Conservation (phyloP, 805 yeast genomes). For the Starmerella geochares region DNA sequence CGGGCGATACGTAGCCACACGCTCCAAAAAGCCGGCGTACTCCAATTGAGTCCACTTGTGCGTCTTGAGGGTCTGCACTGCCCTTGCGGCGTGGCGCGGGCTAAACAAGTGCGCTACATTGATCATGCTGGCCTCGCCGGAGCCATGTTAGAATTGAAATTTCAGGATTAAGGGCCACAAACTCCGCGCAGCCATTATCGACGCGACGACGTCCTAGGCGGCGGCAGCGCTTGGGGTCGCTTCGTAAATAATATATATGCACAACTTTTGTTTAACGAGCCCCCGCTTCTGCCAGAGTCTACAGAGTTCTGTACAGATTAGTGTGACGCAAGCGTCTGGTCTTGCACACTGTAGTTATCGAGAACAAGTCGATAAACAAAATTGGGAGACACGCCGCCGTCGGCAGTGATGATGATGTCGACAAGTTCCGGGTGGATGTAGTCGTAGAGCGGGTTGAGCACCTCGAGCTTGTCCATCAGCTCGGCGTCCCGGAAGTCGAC, state of each 20-base stretch:
- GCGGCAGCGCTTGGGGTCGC: no score
- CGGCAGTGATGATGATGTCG: slow-evolving; percentile 86
- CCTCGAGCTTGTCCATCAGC: slow-evolving; percentile 62
- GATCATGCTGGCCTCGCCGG: background rate
- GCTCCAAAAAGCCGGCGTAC: slow-evolving; percentile 11
- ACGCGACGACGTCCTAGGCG: no score
- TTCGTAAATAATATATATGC: background rate
- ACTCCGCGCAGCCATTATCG: no score
- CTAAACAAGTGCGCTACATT: slow-evolving; percentile 9
- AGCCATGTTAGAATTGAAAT: slow-evolving; percentile 2
- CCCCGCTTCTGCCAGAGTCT: no score
- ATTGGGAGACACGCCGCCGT: slow-evolving; percentile 95
- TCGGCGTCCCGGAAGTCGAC: slow-evolving; percentile 62
- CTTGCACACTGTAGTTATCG: slow-evolving; percentile 85
- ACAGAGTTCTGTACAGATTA: background rate
- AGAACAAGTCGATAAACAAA: slow-evolving; percentile 89
- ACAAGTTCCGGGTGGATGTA: slow-evolving; percentile 89
- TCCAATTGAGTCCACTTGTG: slow-evolving; percentile 8
- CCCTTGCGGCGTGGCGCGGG: slow-evolving; percentile 7
- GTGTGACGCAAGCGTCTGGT: slow-evolving; percentile 30
- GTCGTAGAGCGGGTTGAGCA: slow-evolving; percentile 80
- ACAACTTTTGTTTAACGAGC: background rate
- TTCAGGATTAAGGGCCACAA: slow-evolving; percentile 5
- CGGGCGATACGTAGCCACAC: background rate
- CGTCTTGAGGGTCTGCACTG: slow-evolving; percentile 9